Percentiles rank a stretch among this genome's conserved stretches.
These are phyloP conservation scores for Amyloporia xantha DNA, from an alignment of 768 basidiomycete species.

Conservation along the genomic window DNA sequence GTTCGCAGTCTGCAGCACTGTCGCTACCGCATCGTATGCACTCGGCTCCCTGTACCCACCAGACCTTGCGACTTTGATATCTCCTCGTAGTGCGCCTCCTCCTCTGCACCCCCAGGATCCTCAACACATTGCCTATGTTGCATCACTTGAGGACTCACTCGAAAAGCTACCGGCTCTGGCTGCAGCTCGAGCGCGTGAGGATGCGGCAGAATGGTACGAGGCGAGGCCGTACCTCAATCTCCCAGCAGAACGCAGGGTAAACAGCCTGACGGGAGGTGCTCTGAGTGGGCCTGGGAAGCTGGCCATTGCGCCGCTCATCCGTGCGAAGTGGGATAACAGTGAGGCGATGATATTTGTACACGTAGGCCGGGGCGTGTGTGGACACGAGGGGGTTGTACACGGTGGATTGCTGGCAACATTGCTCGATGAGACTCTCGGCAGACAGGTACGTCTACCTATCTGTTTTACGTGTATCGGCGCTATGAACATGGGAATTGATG, in stretches of 20 bases:
- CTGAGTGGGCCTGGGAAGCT: constrained; percentile 86
- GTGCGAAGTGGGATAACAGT: constrained; percentile 67
- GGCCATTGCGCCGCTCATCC: constrained; percentile 71
- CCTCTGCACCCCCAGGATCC: constrained; percentile 53
- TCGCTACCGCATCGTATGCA: constrained; percentile 31
- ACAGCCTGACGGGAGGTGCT: constrained; percentile 79
- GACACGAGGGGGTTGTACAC: constrained; percentile 92
- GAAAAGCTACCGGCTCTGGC: constrained; percentile 58
- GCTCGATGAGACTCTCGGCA: constrained; percentile 76
- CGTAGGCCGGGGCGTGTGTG: constrained; percentile 81
- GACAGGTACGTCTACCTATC: constrained; percentile 55
- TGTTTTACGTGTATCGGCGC: neutral
- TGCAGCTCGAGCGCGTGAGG: constrained; percentile 40
- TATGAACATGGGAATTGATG: too few species aligned
- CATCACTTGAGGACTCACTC: constrained; percentile 58
- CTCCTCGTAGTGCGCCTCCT: constrained; percentile 71
- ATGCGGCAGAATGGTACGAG: constrained; percentile 67
- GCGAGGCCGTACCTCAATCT: constrained; percentile 64
- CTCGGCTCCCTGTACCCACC: constrained; percentile 70
- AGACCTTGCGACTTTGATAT: constrained; percentile 55
- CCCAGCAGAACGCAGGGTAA: constrained; percentile 68
- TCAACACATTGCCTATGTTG: constrained; percentile 53
- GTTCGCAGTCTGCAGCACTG: constrained; percentile 6
- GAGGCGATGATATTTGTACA: constrained; percentile 72
- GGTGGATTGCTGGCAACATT: constrained; percentile 89